Evolutionary conservation across 31 red algal genomes (phyloP).

Genomic region (Bonnemaisonia californica): DNA sequence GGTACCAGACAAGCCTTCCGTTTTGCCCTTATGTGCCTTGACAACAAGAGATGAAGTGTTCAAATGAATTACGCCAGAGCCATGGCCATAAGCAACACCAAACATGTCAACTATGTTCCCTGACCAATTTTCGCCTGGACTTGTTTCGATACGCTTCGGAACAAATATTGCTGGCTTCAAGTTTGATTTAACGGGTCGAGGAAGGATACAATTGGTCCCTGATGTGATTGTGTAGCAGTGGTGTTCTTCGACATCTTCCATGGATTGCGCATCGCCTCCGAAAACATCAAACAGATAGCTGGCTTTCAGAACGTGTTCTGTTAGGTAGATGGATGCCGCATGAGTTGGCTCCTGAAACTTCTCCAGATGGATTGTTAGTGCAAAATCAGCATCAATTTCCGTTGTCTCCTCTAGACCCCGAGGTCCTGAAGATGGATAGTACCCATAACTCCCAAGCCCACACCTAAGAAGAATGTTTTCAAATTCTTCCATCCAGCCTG

Average conservation of each 20-base stretch:
- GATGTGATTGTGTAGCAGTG: conserved; percentile 47
- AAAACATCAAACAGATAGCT: conserved; percentile 65
- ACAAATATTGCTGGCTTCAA: conserved; percentile 69
- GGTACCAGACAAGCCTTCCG: conserved; percentile 40
- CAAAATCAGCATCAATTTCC: conserved; percentile 59
- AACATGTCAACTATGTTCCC: conserved; percentile 55
- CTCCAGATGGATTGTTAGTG: conserved; percentile 57
- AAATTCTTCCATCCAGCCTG: conserved; percentile 54
- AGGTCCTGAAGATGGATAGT: conserved; percentile 41
- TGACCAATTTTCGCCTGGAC: conserved; percentile 19
- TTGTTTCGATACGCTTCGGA: conserved; percentile 45
- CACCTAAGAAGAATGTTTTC: conserved; percentile 50
- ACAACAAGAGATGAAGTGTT: conserved; percentile 55
- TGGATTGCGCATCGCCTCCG: conserved; percentile 23
- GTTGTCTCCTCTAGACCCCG: conserved; percentile 20
- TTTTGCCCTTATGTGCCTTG: conserved; percentile 42
- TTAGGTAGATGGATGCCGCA: conserved; percentile 45
- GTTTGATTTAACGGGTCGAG: conserved; percentile 20
- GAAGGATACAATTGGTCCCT: conserved; percentile 40
- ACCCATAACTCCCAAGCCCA: conserved; percentile 43
- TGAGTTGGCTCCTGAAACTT: conserved; percentile 66
- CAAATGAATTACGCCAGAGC: conserved; percentile 49
- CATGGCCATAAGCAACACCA: conserved; percentile 48
- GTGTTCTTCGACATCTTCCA: conserved; percentile 45
- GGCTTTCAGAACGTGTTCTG: conserved; percentile 60